phyloP scores from a whole-genome alignment of 2,329 filamentous ascomycete genomes.

The Rhynchosporium agropyri region DNA sequence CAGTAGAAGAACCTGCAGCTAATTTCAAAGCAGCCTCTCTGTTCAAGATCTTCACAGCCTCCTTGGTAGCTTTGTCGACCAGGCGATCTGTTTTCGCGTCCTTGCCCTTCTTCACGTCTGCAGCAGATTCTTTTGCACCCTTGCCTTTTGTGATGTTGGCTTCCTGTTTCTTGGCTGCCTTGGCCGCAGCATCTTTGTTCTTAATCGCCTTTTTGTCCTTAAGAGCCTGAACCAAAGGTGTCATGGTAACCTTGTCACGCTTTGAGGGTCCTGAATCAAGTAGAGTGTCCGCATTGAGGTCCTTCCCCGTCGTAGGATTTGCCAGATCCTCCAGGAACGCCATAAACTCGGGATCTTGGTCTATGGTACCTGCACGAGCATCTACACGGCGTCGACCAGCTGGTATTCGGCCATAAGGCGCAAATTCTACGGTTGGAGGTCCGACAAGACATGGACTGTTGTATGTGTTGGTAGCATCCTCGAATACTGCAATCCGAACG shows the following conservation, averaged over 20 bases:
- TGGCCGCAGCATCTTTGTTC: slow-evolving; percentile 57
- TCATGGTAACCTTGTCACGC: slow-evolving; percentile 70
- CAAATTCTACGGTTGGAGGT: slow-evolving; percentile 78
- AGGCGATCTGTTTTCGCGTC: slow-evolving; percentile 64
- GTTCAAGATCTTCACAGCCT: slow-evolving; percentile 65
- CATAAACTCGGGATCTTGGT: slow-evolving; percentile 95
- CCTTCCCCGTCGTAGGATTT: slow-evolving; percentile 59
- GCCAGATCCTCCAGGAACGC: slow-evolving; percentile 87
- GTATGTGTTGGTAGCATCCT: slow-evolving; percentile 78
- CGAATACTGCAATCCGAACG: slow-evolving; percentile 71
- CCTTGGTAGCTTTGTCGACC: slow-evolving; percentile 63
- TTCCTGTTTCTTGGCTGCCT: slow-evolving; percentile 55
- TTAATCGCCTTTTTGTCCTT: slow-evolving; percentile 88
- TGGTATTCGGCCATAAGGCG: slow-evolving; percentile 82
- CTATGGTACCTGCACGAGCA: slow-evolving; percentile 88
- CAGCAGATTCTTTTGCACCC: slow-evolving; percentile 55
- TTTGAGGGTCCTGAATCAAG: slow-evolving; percentile 32
- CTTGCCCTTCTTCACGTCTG: slow-evolving; percentile 59
- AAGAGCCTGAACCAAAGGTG: slow-evolving; percentile 86
- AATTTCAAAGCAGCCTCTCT: slow-evolving; percentile 58
- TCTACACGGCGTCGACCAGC: slow-evolving; percentile 75
- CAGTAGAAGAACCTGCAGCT: slow-evolving; percentile 28
- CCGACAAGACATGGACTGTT: slow-evolving; percentile 74
- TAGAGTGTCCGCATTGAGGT: slow-evolving; percentile 49
- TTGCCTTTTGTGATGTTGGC: slow-evolving; percentile 55